phyloP scores from a whole-genome alignment of 345 rosid genomes.

The Adansonia digitata region DNA sequence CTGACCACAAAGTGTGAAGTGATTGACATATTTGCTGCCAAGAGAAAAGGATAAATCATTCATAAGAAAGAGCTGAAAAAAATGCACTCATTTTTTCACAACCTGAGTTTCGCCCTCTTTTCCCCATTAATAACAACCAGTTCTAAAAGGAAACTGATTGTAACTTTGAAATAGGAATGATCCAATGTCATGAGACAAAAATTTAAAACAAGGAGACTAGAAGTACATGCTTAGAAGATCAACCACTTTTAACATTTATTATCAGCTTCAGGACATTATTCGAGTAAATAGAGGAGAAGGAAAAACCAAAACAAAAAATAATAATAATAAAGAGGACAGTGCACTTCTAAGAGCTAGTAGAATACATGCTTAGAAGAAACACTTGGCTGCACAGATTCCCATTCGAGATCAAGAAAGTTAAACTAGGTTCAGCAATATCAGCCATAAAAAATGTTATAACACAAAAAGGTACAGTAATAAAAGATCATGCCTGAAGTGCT shows the following conservation, averaged over 20 bases:
- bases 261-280: background rate
- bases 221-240: background rate
- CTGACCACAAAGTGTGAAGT: constrained; percentile 97
- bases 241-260: background rate
- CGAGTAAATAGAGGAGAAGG: background rate
- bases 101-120: background rate
- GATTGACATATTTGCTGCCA: constrained; percentile 91
- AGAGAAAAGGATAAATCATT: constrained; percentile 16
- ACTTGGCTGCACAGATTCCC: background rate
- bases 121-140: background rate
- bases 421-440: background rate
- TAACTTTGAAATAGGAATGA: background rate
- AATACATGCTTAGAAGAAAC: background rate
- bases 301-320: too few species aligned
- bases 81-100: background rate
- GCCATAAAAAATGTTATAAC: constrained; percentile 5
- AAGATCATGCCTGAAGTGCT: constrained; percentile 70
- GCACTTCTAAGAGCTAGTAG: background rate
- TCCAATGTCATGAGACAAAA: background rate
- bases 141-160: background rate
- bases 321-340: background rate
- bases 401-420: constrained; percentile 2
- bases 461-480: background rate
- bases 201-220: background rate
- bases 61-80: background rate